Conservation (phyloP, 208 protist genomes). For the Herpetomonas tarakana region DNA sequence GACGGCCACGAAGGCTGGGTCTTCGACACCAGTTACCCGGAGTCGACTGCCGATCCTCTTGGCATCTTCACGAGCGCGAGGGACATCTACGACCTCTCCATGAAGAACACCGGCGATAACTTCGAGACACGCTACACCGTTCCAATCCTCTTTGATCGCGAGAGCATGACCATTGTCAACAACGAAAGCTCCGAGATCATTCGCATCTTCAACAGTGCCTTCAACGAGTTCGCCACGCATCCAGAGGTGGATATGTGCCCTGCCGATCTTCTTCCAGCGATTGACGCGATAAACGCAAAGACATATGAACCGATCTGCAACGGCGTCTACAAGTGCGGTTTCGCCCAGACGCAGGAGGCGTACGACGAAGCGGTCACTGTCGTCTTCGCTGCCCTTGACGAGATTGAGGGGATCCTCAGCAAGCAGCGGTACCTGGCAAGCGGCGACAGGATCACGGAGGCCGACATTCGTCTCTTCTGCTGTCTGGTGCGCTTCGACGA, state of each 20-base stretch:
- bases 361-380: conserved; percentile 51
- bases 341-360: conserved; percentile 61
- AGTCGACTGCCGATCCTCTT: conserved; percentile 37
- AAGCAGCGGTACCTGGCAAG: conserved; percentile 53
- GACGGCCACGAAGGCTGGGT: conserved; percentile 57
- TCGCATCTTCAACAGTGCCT: conserved; percentile 79
- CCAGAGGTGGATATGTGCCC: conserved; percentile 73
- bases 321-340: conserved; percentile 90
- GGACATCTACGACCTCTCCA: conserved; percentile 71
- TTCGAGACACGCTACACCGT: conserved; percentile 73
- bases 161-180: conserved; percentile 84
- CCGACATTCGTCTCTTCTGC: conserved; percentile 83
- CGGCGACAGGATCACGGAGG: conserved; percentile 56
- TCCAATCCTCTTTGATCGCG: conserved; percentile 89
- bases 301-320: conserved; percentile 86
- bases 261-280: conserved; percentile 41
- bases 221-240: conserved; percentile 52
- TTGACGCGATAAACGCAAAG: conserved; percentile 78
- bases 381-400: conserved; percentile 35
- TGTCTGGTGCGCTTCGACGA: conserved; percentile 90
- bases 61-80: conserved; percentile 24
- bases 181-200: conserved; percentile 92
- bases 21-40: conserved; percentile 40
- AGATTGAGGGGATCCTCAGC: conserved; percentile 37
- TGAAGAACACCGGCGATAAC: conserved; percentile 30